Base-by-base conservation (phyloP, 345 rosid species). In the Dimocarpus longan region DNA sequence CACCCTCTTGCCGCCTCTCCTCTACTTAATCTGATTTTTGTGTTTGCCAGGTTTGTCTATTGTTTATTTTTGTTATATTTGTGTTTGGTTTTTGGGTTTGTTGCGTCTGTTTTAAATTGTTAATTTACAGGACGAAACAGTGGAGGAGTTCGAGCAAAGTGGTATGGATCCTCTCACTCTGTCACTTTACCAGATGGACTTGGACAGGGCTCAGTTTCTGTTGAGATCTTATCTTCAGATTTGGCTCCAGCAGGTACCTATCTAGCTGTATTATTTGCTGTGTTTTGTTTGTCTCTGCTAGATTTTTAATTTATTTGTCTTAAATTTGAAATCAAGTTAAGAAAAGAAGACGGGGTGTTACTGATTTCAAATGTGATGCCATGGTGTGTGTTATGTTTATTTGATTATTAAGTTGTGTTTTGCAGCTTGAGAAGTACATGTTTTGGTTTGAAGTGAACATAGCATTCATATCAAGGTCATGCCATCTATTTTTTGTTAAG, bases 131-230 rank as follows among this genome's bases (percentile, higher is more conserved):
- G 94, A 92, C 80, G 90, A 87, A 68, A 89, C 86, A 6, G 86
- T 87, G 82, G 93, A 88, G 66, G 79, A 80, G 42, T 87, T 76
- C 42, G 86, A 79, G 67, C 80, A 80, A 56, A 76, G 73, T 24
- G 86, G 86, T 3, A 32, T 80, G 75, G 97, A 91, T 83, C 97
- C 95, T 52, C 85, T 93, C 19, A 85, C 90, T 1, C 87, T 88
- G 13, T 96, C 98, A 5, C 92, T 96, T 50, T 94, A 96, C 82
- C 94, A 91, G 82, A 91, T 91, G 97, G 97, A 96, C 78, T 64
- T 94, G 71, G 97, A 96, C 26, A 84, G 97, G 82, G 84, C 91
- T 4, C 97, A 94, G 83, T 96, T 87, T 85, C 81, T 94, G 72
- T 79, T 94, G 83, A 86, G 99, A 86, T 96, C 98, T 0, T 96